phyloP scores from a whole-genome alignment of 331 rosid genomes.

The Spiraea crenata region DNA sequence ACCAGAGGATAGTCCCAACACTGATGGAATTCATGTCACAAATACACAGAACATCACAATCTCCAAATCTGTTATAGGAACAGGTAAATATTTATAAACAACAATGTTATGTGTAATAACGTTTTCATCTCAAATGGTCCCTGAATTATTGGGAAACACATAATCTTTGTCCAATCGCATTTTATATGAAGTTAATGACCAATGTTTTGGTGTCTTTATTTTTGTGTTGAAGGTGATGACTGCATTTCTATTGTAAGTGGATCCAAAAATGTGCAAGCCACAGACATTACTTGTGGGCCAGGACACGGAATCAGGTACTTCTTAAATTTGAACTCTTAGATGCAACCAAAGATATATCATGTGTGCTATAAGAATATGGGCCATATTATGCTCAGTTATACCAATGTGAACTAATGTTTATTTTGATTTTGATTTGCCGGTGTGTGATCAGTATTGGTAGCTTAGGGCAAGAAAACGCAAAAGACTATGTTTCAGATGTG shows the following conservation, averaged over 20 bases:
- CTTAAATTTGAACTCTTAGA: not conserved
- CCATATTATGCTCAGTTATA: too few relatives aligned
- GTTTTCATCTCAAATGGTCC: too few relatives aligned
- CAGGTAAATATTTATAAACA: slow-evolving; percentile 40
- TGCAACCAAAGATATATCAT: too few relatives aligned
- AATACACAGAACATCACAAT: slow-evolving; percentile 49
- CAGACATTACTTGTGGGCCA: slow-evolving; percentile 32
- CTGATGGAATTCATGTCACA: slow-evolving; percentile 75
- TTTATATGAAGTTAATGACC: too few relatives aligned
- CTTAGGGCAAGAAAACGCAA: slow-evolving; percentile 20
- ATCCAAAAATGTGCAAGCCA: slow-evolving; percentile 21
- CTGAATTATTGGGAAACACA: too few relatives aligned
- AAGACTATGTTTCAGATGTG: slow-evolving; percentile 24
- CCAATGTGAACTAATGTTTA: not conserved
- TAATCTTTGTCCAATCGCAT: too few relatives aligned
- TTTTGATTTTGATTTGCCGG: not conserved
- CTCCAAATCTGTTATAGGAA: slow-evolving; percentile 45
- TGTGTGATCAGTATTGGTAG: slow-evolving; percentile 29
- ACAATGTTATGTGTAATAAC: not conserved
- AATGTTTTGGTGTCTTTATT: not conserved
- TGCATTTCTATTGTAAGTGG: slow-evolving; percentile 34
- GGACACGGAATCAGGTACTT: slow-evolving; percentile 38
- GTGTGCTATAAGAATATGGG: too few relatives aligned
- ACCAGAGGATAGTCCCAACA: slow-evolving; percentile 64
- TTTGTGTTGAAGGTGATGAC: slow-evolving; percentile 33